Base-by-base conservation (phyloP, 306 rosid genomes). In the Corylus americana region DNA sequence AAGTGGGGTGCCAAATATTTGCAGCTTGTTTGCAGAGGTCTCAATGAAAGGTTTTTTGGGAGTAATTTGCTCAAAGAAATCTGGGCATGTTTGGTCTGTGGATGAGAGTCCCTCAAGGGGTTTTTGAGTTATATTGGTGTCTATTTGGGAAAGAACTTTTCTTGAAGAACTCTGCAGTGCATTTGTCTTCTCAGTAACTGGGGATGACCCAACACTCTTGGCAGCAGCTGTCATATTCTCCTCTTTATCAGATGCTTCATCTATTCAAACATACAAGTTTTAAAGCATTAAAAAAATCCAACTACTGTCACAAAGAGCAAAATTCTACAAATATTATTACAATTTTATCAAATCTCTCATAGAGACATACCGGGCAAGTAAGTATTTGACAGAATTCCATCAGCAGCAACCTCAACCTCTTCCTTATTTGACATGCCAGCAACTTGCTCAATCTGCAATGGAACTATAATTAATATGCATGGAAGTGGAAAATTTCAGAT, bases 71-170 rank as follows among this genome's bases (percentile, higher is more conserved):
- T 88, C 83, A 17, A 57, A 58, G 71, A 44, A 59, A 31, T 70
- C 35, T 12, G 80, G 16, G 76, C 42, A 68, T 63, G 49, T 5
- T 49, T 80, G 74, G 16, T 54, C 75, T 17, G 85, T 47, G 81
- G 50, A 79, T 18, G 82, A 63, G 20, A 79, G 59, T 70, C 82
- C 86, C 74, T 77, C 79, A 4, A n/a, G 31, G 57, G 74, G 68
- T 20, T 77, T 77, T 62, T 74, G 77, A 53, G 64, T 85, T 66
- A 39, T 86, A 81, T 88, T 89, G 78, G 81, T 70, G 76, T 91
- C 85, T 74, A 91, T 62, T 22, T 94, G 94, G 44, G 92, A 92
- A 37, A 92, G 90, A 20, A 88, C 87, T 83, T 91, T 93, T 85
- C 94, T 89, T 51, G 70, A 69, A 53, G 94, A 86, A 82, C 90